These are phyloP conservation scores for Kondoa subrosea DNA, from an alignment of 768 basidiomycete genomes.

Conservation along the genomic window DNA sequence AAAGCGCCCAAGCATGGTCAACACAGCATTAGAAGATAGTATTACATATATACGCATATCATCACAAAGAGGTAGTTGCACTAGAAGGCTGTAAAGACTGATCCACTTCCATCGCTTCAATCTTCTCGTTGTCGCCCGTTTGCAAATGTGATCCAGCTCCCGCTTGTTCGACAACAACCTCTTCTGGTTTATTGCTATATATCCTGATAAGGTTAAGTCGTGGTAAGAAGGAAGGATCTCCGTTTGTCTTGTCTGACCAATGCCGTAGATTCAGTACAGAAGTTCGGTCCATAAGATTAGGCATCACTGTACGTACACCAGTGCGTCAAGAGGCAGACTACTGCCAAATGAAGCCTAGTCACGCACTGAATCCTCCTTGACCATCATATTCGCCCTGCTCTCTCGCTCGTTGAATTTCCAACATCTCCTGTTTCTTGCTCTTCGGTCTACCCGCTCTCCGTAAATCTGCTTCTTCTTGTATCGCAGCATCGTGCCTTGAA, in stretches of 20 bases:
- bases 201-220: not conserved
- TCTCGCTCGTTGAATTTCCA: not conserved
- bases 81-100: no score
- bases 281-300: not conserved
- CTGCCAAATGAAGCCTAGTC: not conserved
- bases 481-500: not conserved
- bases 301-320: constrained; percentile 2
- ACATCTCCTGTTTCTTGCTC: constrained; percentile 4
- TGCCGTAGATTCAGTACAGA: constrained; percentile 2
- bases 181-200: constrained; percentile 4
- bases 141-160: not conserved
- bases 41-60: no score
- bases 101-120: not conserved
- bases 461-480: not conserved
- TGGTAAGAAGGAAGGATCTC: constrained; percentile 6
- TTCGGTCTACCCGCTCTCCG: not conserved
- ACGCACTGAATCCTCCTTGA: not conserved
- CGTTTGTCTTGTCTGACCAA: not conserved
- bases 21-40: no score
- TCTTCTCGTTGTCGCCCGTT: not conserved
- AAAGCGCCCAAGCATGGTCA: no score
- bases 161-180: not conserved
- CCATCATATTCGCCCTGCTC: constrained; percentile 2
- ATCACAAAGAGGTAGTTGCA: no score
- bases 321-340: not conserved